These are phyloP conservation scores for Fusarium abutilonis DNA, from an alignment of 2,329 filamentous ascomycete species.

Conservation along the genomic window DNA sequence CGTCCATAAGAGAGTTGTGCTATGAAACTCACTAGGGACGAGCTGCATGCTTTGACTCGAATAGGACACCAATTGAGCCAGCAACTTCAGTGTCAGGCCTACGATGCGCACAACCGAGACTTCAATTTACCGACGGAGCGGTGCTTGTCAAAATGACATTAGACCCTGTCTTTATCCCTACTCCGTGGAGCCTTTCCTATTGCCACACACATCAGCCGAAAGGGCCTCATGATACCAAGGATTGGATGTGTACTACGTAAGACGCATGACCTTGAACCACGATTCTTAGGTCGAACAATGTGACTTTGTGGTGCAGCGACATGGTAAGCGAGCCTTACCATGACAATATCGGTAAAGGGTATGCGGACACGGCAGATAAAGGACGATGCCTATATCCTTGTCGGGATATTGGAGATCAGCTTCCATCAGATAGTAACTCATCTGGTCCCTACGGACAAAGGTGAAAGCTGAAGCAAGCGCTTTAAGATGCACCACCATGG, in stretches of 20 bases:
- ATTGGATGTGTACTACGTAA: constrained; percentile 14
- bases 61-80: constrained; percentile 1
- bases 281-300: constrained; percentile 28
- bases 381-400: not conserved
- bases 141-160: constrained; percentile 7
- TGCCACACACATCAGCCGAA: constrained; percentile 6
- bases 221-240: constrained; percentile 8
- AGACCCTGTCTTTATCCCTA: constrained; percentile 10
- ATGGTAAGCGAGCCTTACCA: constrained; percentile 22
- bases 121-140: constrained; percentile 9
- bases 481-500: not conserved
- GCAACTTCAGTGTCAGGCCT: constrained; percentile 2
- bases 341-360: constrained; percentile 1
- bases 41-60: constrained; percentile 8
- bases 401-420: not conserved
- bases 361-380: constrained; percentile 9
- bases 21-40: not conserved
- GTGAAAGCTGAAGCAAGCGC: no score
- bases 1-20: constrained; percentile 7
- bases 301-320: constrained; percentile 24
- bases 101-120: constrained; percentile 6
- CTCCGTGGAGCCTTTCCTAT: not conserved
- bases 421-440: not conserved
- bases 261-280: constrained; percentile 9
- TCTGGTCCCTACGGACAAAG: not conserved